Evolutionary conservation across 2,329 filamentous ascomycete genomes (phyloP), one percentile per base, ranked within the genome.

Genomic region (Didymella pinodella): DNA sequence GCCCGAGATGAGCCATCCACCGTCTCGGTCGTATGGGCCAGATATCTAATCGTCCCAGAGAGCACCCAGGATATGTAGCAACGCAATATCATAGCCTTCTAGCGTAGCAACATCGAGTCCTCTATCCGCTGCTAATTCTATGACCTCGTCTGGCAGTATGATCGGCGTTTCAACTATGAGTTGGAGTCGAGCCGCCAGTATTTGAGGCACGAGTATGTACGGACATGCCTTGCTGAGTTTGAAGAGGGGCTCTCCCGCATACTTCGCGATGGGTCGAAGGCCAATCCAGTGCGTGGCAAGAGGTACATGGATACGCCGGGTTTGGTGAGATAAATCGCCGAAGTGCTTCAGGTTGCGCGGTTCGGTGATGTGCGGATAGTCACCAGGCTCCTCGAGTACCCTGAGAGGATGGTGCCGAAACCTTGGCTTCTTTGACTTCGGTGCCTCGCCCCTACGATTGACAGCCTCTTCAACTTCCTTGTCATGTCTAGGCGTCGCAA

Each of bases 41-140:
- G 56, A 41, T 46, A 46, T 36, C 56, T 50, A 59, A 25, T 59
- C 56, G 20, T 50, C 20, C 56, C 56, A 59, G 3, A 59, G 50
- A 16, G 38, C 45, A 12, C 56, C 50, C 20, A 59, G 40, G 32
- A 59, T 46, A 26, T 28, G 46, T 12, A 54, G 28, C 16, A 59
- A 11, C 2, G 56, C 56, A 10, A 46, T 10, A 26, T 59, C 56
- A 22, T 59, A 54, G 22, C n/a, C 22, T 20, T 34, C 20, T 8
- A 59, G 34, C 16, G 26, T 20, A 4, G 45, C 32, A 16, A 41
- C 5, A 10, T 54, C 56, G 14, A 59, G 20, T 3, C 41, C 56
- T 18, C 28, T 45, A 4, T 40, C 28, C 11, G 31, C 16, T 11
- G 49, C 28, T 5, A 59, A 12, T 3, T 41, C 18, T 16, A 28